These are phyloP conservation scores for Ciborinia camelliae DNA, from an alignment of 2,329 filamentous ascomycete genomes.

Conservation along the genomic window DNA sequence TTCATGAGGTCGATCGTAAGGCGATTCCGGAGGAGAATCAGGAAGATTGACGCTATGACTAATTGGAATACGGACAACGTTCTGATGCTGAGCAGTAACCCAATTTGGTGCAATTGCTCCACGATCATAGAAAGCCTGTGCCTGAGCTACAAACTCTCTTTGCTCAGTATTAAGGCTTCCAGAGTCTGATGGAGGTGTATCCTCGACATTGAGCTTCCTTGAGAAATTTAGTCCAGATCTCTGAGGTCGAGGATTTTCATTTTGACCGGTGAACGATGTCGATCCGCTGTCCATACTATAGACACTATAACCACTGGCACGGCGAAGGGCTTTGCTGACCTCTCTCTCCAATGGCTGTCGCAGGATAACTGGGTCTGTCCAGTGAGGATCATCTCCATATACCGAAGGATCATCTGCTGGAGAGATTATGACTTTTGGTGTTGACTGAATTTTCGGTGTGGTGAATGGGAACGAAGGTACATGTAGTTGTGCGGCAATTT, in stretches of 20 bases:
- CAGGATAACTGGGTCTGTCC: constrained; percentile 5
- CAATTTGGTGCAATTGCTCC: constrained; percentile 28
- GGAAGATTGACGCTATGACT: constrained; percentile 23
- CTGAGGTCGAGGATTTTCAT: constrained; percentile 19
- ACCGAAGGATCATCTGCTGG: constrained; percentile 20
- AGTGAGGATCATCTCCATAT: constrained; percentile 17
- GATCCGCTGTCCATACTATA: constrained; percentile 30
- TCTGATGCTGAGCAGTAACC: constrained; percentile 24
- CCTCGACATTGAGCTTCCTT: constrained; percentile 22
- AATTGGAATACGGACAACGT: constrained; percentile 30
- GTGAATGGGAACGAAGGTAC: constrained; percentile 17
- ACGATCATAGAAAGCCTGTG: constrained; percentile 30
- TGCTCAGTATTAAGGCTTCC: constrained; percentile 16
- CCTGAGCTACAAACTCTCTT: constrained; percentile 16
- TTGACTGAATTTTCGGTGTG: constrained; percentile 1
- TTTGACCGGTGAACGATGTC: constrained; percentile 22
- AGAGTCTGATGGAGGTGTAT: constrained; percentile 17
- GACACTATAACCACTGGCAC: constrained; percentile 31
- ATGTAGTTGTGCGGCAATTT: constrained; percentile 10
- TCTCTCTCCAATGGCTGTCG: constrained; percentile 32
- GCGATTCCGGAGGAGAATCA: constrained; percentile 27
- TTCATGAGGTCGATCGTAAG: constrained; percentile 5
- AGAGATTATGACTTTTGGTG: constrained; percentile 23
- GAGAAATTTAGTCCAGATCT: constrained; percentile 20
- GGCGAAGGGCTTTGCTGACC: constrained; percentile 34